Evolutionary conservation across 805 yeast genomes (phyloP).

Genomic region (Candida lessepsii): DNA sequence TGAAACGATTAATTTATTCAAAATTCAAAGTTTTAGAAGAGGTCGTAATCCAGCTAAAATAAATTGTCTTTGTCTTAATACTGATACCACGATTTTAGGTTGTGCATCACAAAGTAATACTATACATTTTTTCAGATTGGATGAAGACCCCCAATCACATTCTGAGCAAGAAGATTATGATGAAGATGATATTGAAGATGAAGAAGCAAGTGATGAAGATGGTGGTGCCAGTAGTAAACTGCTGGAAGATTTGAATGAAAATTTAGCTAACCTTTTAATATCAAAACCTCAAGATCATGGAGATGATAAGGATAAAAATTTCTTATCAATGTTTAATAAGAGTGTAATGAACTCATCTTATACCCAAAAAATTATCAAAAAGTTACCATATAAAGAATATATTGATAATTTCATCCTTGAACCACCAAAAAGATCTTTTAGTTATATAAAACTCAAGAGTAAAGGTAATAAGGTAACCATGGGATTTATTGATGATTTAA

Average conservation of each 20-base stretch:
- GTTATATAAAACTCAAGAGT: slow-evolving; percentile 39
- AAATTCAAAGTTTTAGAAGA: slow-evolving; percentile 35
- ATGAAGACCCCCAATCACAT: slow-evolving; percentile 3
- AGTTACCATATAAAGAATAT: slow-evolving; percentile 41
- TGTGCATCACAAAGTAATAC: slow-evolving; percentile 43
- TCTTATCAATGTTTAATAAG: slow-evolving; percentile 18
- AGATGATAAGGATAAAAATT: slow-evolving; percentile 9
- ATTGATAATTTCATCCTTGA: slow-evolving; percentile 41
- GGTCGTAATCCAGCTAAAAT: slow-evolving; percentile 40
- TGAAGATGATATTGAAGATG: slow-evolving; percentile 13
- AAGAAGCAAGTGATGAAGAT: slow-evolving; percentile 16
- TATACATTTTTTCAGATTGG: slow-evolving; percentile 37
- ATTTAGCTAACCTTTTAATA: slow-evolving; percentile 37
- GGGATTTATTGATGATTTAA: slow-evolving; percentile 34
- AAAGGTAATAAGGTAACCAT: slow-evolving; percentile 30
- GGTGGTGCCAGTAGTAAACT: slow-evolving; percentile 23
- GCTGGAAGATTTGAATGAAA: slow-evolving; percentile 43
- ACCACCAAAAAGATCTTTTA: slow-evolving; percentile 43
- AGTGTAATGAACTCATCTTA: slow-evolving; percentile 34
- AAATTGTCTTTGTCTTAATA: slow-evolving; percentile 34
- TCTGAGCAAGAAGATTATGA: slow-evolving; percentile 10
- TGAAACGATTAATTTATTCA: slow-evolving; percentile 19
- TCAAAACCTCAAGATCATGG: slow-evolving; percentile 20
- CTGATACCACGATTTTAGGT: slow-evolving; percentile 33
- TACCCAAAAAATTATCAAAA: slow-evolving; percentile 37